Conservation (phyloP, 805 yeast genomes). For the Wickerhamiella domercqiae region DNA sequence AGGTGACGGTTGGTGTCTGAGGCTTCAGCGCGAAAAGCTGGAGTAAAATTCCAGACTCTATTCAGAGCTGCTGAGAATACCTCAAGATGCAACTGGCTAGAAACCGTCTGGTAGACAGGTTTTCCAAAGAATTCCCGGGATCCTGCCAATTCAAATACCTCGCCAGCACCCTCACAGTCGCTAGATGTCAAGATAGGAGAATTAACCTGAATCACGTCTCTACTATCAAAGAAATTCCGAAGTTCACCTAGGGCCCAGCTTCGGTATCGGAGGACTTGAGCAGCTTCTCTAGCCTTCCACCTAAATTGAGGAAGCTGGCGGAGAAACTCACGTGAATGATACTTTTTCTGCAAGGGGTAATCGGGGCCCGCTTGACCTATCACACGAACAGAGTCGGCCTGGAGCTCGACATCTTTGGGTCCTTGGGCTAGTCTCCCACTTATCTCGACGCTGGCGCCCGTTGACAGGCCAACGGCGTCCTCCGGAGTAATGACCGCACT, state of each 20-base stretch:
- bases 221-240: conserved; percentile 35
- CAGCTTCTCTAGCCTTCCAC: conserved; percentile 52
- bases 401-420: conserved; percentile 38
- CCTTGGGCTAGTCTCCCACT: conserved; percentile 34
- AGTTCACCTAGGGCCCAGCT: conserved; percentile 46
- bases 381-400: conserved; percentile 27
- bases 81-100: conserved; percentile 85
- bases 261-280: conserved; percentile 56
- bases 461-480: conserved; percentile 18
- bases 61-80: conserved; percentile 56
- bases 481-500: conserved; percentile 34
- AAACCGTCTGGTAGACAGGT: conserved; percentile 65
- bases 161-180: conserved; percentile 98
- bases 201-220: conserved; percentile 52
- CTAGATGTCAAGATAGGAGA: conserved; percentile 82
- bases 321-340: conserved; percentile 47
- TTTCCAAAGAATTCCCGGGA: conserved; percentile 38
- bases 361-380: conserved; percentile 46
- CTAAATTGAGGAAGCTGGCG: conserved; percentile 64
- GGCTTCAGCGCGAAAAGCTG: conserved; percentile 87
- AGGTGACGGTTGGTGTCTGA: conserved; percentile 85
- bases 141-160: conserved; percentile 48
- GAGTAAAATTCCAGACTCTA: conserved; percentile 77
- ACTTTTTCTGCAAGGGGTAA: conserved; percentile 77
- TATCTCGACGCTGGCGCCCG: conserved; percentile 34